Evolutionary conservation across 108 stramenopile genomes (phyloP).

Genomic region (Stephanodiscus triporus): DNA sequence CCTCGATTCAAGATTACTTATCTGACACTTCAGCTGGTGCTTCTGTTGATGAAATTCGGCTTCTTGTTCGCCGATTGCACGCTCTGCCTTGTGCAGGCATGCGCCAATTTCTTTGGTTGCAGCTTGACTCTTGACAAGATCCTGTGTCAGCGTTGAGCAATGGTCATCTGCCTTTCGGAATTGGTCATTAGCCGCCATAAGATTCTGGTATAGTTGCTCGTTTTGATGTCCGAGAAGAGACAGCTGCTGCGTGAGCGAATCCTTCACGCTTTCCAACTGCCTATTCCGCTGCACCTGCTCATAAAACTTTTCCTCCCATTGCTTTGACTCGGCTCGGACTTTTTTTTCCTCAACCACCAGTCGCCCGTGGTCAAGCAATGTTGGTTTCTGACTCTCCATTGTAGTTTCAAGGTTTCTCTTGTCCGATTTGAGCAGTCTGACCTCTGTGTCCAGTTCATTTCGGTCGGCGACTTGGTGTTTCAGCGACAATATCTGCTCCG

Average conservation of each 20-base stretch:
- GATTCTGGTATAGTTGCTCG: conserved; percentile 8
- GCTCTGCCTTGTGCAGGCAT: conserved; percentile 26
- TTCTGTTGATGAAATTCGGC: conserved; percentile 15
- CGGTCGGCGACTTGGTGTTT: conserved; percentile 37
- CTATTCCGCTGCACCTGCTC: conserved; percentile 12
- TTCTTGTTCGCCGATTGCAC: conserved; percentile 32
- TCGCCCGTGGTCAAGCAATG: conserved; percentile 27
- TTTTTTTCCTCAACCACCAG: conserved; percentile 28
- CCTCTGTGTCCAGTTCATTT: conserved; percentile 29
- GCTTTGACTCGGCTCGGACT: conserved; percentile 14
- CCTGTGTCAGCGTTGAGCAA: conserved; percentile 11
- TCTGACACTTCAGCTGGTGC: conserved; percentile 5
- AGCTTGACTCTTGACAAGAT: conserved; percentile 26
- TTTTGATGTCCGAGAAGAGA: conserved; percentile 11
- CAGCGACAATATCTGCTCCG: conserved; percentile 35
- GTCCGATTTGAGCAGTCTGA: conserved; percentile 11
- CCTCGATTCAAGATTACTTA: conserved; percentile 28
- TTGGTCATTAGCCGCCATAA: conserved; percentile 7
- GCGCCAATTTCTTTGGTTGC: conserved; percentile 14
- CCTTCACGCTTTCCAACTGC: conserved; percentile 13
- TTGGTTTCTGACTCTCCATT: conserved; percentile 31
- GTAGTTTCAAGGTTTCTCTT: conserved; percentile 18
- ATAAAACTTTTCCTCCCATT: conserved; percentile 11
- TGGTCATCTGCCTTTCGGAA: conserved; percentile 16
- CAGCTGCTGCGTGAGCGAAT: conserved; percentile 9